Evolutionary conservation across 2,329 filamentous ascomycete species (phyloP).

Genomic region (Dactylellina drechsleri): DNA sequence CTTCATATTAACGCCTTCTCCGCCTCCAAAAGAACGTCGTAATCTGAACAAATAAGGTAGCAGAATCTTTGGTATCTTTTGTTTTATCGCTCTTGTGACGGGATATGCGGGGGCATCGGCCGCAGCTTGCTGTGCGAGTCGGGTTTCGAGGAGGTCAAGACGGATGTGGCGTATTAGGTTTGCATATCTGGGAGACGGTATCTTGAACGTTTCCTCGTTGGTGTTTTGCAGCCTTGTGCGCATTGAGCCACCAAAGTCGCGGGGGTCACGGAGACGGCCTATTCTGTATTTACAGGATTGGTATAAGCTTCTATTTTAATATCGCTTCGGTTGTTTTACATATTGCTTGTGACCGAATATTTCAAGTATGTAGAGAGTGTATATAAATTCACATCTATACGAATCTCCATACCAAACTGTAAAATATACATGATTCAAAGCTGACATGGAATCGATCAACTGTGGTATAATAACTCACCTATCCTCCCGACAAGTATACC

Average conservation of each 20-base stretch:
- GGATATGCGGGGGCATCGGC: background rate
- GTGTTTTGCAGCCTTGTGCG: background rate
- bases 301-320: no score
- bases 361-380: no score
- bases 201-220: background rate
- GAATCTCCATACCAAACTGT: no score
- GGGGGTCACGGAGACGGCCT: background rate
- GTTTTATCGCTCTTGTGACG: background rate
- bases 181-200: background rate
- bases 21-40: background rate
- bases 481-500: slow-evolving; percentile 22
- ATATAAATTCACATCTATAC: no score
- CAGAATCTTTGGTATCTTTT: background rate
- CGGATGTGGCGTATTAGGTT: background rate
- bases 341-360: no score
- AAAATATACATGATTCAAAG: no score
- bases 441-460: no score
- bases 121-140: background rate
- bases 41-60: slow-evolving; percentile 2
- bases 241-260: background rate
- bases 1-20: background rate
- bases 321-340: no score
- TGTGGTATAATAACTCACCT: slow-evolving; percentile 3
- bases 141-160: background rate
- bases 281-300: no score